phyloP scores from a whole-genome alignment of 352 stramenopile species.

The Pythium folliculosum region DNA sequence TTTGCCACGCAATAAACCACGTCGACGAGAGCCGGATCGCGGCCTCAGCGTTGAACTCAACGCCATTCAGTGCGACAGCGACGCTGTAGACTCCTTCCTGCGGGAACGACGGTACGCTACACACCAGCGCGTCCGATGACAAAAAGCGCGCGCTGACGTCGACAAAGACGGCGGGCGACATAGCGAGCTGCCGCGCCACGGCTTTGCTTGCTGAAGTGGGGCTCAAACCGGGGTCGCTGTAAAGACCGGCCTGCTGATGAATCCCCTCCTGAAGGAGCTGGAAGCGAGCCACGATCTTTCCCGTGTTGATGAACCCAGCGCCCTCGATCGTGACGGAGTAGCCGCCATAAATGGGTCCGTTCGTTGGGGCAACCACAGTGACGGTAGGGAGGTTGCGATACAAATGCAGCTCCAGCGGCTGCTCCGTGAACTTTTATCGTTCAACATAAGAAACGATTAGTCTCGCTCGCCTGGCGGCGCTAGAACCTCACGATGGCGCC shows the following conservation, averaged over 20 bases:
- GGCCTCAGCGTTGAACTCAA: constrained; percentile 62
- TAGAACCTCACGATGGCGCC: too few species aligned
- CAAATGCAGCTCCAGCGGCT: constrained; percentile 50
- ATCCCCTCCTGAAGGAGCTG: constrained; percentile 38
- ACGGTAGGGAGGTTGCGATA: constrained; percentile 51
- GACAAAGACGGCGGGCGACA: background rate
- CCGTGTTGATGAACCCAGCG: constrained; percentile 62
- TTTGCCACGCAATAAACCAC: constrained; percentile 83
- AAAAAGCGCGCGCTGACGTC: constrained; percentile 37
- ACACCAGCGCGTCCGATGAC: constrained; percentile 46
- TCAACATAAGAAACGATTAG: background rate
- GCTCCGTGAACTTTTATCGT: constrained; percentile 50
- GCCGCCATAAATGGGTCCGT: constrained; percentile 76
- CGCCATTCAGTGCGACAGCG: constrained; percentile 59
- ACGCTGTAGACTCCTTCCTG: constrained; percentile 72
- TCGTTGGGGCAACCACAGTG: constrained; percentile 50
- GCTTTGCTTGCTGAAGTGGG: background rate
- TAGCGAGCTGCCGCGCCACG: constrained; percentile 1
- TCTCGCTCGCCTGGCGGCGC: too few species aligned
- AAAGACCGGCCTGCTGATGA: constrained; percentile 1
- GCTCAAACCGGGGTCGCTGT: background rate
- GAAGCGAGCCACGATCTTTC: constrained; percentile 61
- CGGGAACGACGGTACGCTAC: constrained; percentile 49
- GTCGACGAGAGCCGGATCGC: constrained; percentile 30
- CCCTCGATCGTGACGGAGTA: constrained; percentile 64